These are phyloP conservation scores for Aureobasidium leucospermi DNA, from an alignment of 2,329 filamentous ascomycete genomes.

Conservation along the genomic window DNA sequence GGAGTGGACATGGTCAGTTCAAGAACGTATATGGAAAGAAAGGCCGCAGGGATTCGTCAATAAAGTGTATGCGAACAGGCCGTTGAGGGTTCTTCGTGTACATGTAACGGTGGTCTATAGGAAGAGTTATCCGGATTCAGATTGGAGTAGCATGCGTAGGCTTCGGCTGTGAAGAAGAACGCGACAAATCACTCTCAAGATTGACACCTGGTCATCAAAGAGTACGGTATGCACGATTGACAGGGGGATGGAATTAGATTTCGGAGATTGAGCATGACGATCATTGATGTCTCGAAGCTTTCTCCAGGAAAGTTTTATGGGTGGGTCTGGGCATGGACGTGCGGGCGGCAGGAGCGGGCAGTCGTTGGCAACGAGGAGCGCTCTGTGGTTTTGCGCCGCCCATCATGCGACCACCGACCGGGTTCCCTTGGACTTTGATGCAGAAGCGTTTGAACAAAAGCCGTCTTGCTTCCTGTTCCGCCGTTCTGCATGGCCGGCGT, in stretches of 20 bases:
- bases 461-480: background rate
- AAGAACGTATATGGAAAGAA: constrained; percentile 7
- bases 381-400: background rate
- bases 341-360: background rate
- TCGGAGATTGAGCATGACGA: background rate
- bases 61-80: constrained; percentile 9
- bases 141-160: background rate
- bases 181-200: too few species aligned
- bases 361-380: background rate
- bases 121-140: background rate
- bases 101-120: background rate
- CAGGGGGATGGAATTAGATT: background rate
- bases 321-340: background rate
- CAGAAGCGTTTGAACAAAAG: background rate
- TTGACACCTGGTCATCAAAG: too few species aligned
- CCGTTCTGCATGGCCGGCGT: background rate
- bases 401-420: background rate
- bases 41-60: background rate
- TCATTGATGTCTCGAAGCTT: background rate
- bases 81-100: background rate
- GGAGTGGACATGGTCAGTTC: constrained; percentile 4
- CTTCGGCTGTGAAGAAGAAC: too few species aligned
- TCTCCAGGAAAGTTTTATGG: background rate
- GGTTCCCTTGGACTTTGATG: background rate
- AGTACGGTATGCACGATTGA: background rate